Conservation (phyloP, 2,329 filamentous ascomycete genomes). For the Phialophora macrospora region DNA sequence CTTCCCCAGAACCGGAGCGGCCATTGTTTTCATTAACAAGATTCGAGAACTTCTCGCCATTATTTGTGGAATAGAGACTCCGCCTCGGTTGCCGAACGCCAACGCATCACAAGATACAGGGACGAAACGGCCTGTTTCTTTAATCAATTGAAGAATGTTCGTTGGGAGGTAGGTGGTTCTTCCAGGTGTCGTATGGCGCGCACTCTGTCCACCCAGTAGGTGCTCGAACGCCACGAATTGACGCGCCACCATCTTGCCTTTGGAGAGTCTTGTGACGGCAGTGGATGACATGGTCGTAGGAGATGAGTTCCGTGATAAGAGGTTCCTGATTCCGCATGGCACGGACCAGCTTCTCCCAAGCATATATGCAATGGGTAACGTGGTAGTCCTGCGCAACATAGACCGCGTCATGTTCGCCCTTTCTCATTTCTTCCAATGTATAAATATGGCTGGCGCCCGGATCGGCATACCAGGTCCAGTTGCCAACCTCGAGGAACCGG, state of each 20-base stretch:
- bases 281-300: slow-evolving; percentile 40
- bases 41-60: neutral
- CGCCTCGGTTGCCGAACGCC: neutral
- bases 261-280: slow-evolving; percentile 39
- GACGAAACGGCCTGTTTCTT: neutral
- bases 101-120: neutral
- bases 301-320: slow-evolving; percentile 38
- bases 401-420: slow-evolving; percentile 38
- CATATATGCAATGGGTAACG: slow-evolving; percentile 39
- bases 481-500: slow-evolving; percentile 37
- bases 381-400: slow-evolving; percentile 39
- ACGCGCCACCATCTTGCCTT: slow-evolving; percentile 32
- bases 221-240: slow-evolving; percentile 37
- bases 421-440: slow-evolving; percentile 36
- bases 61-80: neutral
- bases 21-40: neutral
- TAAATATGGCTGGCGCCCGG: slow-evolving; percentile 22
- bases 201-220: slow-evolving; percentile 38
- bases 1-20: neutral
- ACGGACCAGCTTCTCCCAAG: slow-evolving; percentile 38
- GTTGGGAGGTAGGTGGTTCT: slow-evolving; percentile 34
- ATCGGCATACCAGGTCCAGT: slow-evolving; percentile 40
- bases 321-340: slow-evolving; percentile 37
- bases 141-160: slow-evolving; percentile 35
- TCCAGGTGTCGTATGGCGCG: slow-evolving; percentile 37